Percentiles rank a stretch among this genome's conserved stretches.
Evolutionary conservation across 164 flowering plant genomes (phyloP).

Genomic region (Sextonia rubra): DNA sequence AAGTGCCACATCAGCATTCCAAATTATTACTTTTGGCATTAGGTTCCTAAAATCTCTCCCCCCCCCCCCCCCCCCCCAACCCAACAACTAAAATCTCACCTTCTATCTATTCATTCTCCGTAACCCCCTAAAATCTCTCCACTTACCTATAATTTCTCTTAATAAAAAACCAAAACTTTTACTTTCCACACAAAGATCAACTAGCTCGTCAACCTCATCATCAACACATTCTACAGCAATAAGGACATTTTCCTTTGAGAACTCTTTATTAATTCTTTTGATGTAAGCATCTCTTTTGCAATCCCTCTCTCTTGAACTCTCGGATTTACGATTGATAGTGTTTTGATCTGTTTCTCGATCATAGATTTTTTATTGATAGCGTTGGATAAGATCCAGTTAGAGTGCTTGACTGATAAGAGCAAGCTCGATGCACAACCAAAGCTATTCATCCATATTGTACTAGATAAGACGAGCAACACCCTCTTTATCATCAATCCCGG

Average conservation of each 20-base stretch:
- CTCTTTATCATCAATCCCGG: slow-evolving; percentile 18
- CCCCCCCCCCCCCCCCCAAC: too few species aligned
- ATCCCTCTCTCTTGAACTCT: too few species aligned
- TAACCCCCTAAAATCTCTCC: too few species aligned
- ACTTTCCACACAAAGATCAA: slow-evolving; percentile 75
- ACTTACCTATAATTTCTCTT: too few species aligned
- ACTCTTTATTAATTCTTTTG: slow-evolving; percentile 74
- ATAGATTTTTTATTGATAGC: background rate
- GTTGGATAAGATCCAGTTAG: slow-evolving; percentile 43
- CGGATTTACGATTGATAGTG: too few species aligned
- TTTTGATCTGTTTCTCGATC: too few species aligned
- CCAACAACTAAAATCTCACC: too few species aligned
- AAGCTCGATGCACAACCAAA: slow-evolving; percentile 27
- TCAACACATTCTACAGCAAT: slow-evolving; percentile 83
- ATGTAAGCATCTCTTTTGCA: slow-evolving; percentile 7
- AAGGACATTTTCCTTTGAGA: slow-evolving; percentile 85
- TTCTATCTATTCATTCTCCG: too few species aligned
- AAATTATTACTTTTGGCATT: too few species aligned
- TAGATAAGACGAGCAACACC: slow-evolving; percentile 16
- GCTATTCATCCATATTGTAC: slow-evolving; percentile 16
- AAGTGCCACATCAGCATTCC: too few species aligned
- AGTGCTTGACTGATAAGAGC: slow-evolving; percentile 40
- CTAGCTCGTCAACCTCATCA: slow-evolving; percentile 45
- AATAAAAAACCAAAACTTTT: slow-evolving; percentile 48
- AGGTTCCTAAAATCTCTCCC: too few species aligned